Conservation (phyloP, 306 rosid genomes). For the Comarum palustre region DNA sequence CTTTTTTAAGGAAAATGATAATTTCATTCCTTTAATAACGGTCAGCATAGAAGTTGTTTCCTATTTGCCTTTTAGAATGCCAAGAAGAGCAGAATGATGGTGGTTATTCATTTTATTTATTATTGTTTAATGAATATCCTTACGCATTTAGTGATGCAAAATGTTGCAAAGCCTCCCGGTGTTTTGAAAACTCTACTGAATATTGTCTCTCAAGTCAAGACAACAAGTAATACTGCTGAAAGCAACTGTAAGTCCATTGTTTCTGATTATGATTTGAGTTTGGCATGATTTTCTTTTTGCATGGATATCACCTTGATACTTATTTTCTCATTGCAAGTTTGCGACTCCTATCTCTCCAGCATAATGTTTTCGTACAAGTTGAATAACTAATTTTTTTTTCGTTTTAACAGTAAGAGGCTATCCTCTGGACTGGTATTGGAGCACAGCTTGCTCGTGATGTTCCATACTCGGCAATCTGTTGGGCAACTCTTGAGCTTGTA, state of each 20-base stretch:
- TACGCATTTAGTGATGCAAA: slow-evolving; percentile 73
- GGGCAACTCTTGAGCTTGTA: slow-evolving; percentile 97
- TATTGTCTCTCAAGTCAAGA: slow-evolving; percentile 58
- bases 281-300: neutral
- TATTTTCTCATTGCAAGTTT: neutral
- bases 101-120: neutral
- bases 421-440: slow-evolving; percentile 96
- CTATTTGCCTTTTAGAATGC: neutral
- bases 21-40: too few species aligned
- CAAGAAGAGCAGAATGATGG: neutral
- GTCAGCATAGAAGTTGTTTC: neutral
- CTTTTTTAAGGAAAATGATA: too few species aligned
- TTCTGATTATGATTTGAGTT: neutral
- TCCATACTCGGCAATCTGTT: slow-evolving; percentile 94
- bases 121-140: neutral
- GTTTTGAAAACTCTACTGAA: slow-evolving; percentile 73
- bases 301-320: neutral
- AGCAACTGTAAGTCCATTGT: slow-evolving; percentile 51
- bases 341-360: neutral
- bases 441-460: slow-evolving; percentile 99
- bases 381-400: slow-evolving; percentile 9
- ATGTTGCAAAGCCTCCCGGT: slow-evolving; percentile 77
- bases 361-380: neutral
- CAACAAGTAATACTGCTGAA: slow-evolving; percentile 41
- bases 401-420: slow-evolving; percentile 57